Base-by-base conservation (phyloP, 208 protist genomes). In the Leishmania martiniquensis region DNA sequence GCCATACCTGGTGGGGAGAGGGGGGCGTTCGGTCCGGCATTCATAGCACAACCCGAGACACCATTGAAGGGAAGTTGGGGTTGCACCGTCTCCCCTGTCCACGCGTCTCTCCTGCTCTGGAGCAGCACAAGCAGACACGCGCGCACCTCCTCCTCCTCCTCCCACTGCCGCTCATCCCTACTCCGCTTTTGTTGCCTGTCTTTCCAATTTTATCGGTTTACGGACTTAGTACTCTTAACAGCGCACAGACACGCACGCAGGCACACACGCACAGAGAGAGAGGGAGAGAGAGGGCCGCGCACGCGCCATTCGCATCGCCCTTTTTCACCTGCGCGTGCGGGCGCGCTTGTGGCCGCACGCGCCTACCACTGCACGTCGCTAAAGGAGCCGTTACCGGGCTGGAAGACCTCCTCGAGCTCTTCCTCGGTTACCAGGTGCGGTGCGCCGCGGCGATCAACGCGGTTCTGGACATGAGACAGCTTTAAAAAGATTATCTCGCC, bases 401-500 rank as follows among this genome's bases (percentile, higher is more conserved):
- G 89, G 83, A 96, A 94, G 12, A 96, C 93, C 76, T 98, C 94
- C 70, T 96, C 94, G 10, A 94, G 39, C 81, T 98, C 93, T 76
- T 97, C 94, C 69, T 93, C 87, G 13, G 87, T 93, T 62, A 95
- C 85, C 59, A 96, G 65, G 55, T 72, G 75, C 66, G 83, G 81
- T 54, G 78, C 75, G 17, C 87, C 54, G 63, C 88, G 93, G 49
- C 84, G 81, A 69, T 86, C 77, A 20, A 85, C 83, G 4, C 77
- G 77, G 75, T 89, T 87, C 57, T 51, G 54, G 59, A 95, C 90
- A 37, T 95, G 80, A 60, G 92, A 96, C 83, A 95, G 77, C 88
- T 96, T 93, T 72, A 96, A 67, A 76, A 96, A 94, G 76, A 97
- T 94, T 63, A 96, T 85, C 72, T 97, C 93, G 54, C 95, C 95